Evolutionary conservation across 768 basidiomycete species (phyloP), one percentile per base, ranked within the genome.

Genomic region (Heimioporus sp.): DNA sequence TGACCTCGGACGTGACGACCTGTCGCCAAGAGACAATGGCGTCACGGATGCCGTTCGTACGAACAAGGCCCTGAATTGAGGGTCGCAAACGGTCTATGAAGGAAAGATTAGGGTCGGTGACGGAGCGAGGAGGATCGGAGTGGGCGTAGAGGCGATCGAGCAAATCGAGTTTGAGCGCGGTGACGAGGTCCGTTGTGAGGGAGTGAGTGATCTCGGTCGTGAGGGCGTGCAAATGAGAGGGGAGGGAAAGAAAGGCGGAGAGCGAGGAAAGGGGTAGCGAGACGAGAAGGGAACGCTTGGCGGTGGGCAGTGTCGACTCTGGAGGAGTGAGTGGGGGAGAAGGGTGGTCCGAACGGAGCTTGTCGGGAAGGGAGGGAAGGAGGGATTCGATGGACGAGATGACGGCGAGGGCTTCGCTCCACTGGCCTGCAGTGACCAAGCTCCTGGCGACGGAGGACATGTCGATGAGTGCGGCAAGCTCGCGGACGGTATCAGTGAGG

Each of bases 341-440:
- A 28, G 24, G 24, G 24, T 28, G 24, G 6, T 28, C 24, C 35
- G 35, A 16, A 35, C 12, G 35, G 13, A 13, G 9, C 11, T 35
- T 35, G 48, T 45, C 41, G 17, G 39, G 21, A 19, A 56, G 17
- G 7, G 59, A 39, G 12, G 77, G 68, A 81, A 85, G 86, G 59
- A 89, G 68, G 43, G 68, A 70, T 49, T 86, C 78, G 54, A 93
- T 66, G 45, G 82, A 78, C 43, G 90, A 84, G 35, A 92, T 79
- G 16, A 93, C 76, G 43, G 79, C 80, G 50, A 98, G 71, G 8
- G 93, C 93, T 49, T 90, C 88, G 13, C 82, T 81, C 89, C 92
- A 98, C 58, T 97, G 90, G 1, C 90, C 92, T 17, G 85, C 85
- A 43, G 76, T 78, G n/a, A 94, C 91, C 47, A 97, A 68, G 21